These are phyloP conservation scores for Cercophora scortea DNA, from an alignment of 495 filamentous ascomycete genomes.

Conservation along the genomic window DNA sequence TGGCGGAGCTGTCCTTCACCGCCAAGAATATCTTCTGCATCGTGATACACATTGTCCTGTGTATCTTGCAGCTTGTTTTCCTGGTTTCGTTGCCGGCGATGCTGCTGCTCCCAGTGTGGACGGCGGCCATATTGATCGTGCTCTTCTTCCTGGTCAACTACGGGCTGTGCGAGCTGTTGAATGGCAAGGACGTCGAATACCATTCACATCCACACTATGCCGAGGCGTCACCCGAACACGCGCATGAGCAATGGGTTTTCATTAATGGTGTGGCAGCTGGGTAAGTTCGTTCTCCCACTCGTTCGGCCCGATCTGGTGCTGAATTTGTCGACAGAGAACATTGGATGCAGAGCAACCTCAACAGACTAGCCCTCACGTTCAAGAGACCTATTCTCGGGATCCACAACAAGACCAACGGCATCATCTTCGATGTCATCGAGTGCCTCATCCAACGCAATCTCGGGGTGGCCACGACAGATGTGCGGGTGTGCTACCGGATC, in stretches of 20 bases:
- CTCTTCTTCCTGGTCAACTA: conserved; percentile 40
- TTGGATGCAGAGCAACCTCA: conserved; percentile 61
- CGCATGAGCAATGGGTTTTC: conserved; percentile 66
- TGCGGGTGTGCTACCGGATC: conserved; percentile 48
- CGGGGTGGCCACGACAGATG: conserved; percentile 61
- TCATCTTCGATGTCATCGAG: conserved; percentile 68
- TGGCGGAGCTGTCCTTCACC: conserved; percentile 53
- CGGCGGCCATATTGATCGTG: conserved; percentile 25
- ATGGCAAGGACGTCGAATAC: conserved; percentile 35
- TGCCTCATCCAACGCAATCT: conserved; percentile 73
- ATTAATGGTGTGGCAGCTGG: conserved; percentile 59
- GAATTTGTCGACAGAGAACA: conserved; percentile 26
- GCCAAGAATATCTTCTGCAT: conserved; percentile 41
- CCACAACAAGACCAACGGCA: conserved; percentile 68
- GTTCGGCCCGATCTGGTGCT: conserved; percentile 9
- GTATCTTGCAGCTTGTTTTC: conserved; percentile 42
- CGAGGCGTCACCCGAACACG: conserved; percentile 29
- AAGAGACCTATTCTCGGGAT: conserved; percentile 67
- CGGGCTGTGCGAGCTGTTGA: conserved; percentile 41
- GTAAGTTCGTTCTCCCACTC: too few relatives aligned
- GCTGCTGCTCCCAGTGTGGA: conserved; percentile 45
- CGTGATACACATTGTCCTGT: conserved; percentile 42
- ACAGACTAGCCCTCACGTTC: conserved; percentile 67
- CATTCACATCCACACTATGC: conserved; percentile 37
- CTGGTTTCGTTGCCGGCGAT: conserved; percentile 41